Evolutionary conservation across 495 filamentous ascomycete species (phyloP).

Genomic region (Aspergillus steynii): DNA sequence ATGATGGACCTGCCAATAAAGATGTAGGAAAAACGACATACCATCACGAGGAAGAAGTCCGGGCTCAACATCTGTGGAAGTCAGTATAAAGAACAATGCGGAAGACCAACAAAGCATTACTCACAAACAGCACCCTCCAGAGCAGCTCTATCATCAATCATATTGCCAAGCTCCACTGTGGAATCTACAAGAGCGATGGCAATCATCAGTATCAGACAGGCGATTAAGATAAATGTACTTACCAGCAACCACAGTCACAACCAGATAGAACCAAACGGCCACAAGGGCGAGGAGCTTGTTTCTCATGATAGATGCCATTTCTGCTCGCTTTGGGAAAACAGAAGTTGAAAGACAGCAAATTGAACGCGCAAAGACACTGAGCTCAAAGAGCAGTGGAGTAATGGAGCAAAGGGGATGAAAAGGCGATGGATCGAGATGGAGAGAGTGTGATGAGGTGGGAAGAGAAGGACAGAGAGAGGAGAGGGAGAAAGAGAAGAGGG

Average conservation of each 20-base stretch:
- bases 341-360: background rate
- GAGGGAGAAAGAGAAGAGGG: conserved; percentile 4
- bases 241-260: conserved; percentile 12
- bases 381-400: background rate
- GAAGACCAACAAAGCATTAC: background rate
- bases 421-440: conserved; percentile 10
- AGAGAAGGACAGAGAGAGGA: conserved; percentile 3
- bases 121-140: conserved; percentile 8
- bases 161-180: background rate
- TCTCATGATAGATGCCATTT: conserved; percentile 5
- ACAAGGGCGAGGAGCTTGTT: conserved; percentile 14
- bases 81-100: background rate
- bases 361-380: background rate
- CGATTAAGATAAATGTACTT: background rate
- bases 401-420: conserved; percentile 3
- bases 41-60: background rate
- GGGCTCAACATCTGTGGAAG: background rate
- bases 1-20: conserved; percentile 3
- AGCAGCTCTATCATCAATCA: conserved; percentile 1
- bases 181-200: conserved; percentile 2
- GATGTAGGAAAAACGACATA: background rate
- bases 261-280: conserved; percentile 13
- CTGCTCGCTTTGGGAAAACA: background rate
- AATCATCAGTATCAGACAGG: background rate
- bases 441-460: conserved; percentile 1